These are phyloP conservation scores for Solanum medicagineum DNA, from an alignment of 257 asterid species.

Conservation along the genomic window DNA sequence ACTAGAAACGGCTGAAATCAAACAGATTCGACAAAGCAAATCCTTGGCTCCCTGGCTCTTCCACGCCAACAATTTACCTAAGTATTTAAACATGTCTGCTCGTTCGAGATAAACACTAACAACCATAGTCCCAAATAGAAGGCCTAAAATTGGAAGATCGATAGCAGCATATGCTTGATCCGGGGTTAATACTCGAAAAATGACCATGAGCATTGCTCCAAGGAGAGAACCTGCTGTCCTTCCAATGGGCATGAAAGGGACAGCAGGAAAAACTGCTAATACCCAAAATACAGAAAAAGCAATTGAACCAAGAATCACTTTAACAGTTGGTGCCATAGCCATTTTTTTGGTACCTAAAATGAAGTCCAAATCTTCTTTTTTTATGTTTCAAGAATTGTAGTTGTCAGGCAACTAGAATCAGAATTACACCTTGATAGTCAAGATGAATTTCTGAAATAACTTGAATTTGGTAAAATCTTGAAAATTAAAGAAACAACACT, in stretches of 20 bases:
- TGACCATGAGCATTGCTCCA: slow-evolving; percentile 88
- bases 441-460: not conserved
- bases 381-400: not conserved
- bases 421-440: not conserved
- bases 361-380: not conserved
- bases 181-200: slow-evolving; percentile 64
- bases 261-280: slow-evolving; percentile 82
- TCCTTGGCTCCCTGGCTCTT: slow-evolving; percentile 74
- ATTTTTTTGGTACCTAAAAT: slow-evolving; percentile 7
- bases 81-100: slow-evolving; percentile 82
- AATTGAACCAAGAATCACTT: slow-evolving; percentile 69
- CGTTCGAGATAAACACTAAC: slow-evolving; percentile 84
- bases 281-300: slow-evolving; percentile 83
- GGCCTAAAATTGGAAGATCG: slow-evolving; percentile 86
- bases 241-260: slow-evolving; percentile 84
- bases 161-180: slow-evolving; percentile 87
- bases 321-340: slow-evolving; percentile 60
- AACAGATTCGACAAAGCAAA: slow-evolving; percentile 68
- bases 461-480: not conserved
- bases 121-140: slow-evolving; percentile 91
- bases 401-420: not conserved
- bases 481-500: not conserved
- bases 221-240: slow-evolving; percentile 94
- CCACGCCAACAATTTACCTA: slow-evolving; percentile 71
- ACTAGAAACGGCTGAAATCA: slow-evolving; percentile 83